phyloP scores from a whole-genome alignment of 169 alveolate species.

The Plasmodium gonderi region DNA sequence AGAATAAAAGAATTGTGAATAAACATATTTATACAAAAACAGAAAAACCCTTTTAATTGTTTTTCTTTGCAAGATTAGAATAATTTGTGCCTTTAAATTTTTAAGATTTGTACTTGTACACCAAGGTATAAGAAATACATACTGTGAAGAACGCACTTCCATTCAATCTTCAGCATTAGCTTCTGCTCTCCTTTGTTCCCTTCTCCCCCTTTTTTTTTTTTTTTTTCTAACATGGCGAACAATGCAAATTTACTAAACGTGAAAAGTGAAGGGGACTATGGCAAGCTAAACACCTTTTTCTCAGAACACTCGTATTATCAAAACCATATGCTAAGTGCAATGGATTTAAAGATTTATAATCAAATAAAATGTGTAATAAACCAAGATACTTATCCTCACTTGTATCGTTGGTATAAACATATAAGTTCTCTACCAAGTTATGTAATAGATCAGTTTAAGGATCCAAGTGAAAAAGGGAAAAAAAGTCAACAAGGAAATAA shows the following conservation, averaged over 20 bases:
- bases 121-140: too few species aligned
- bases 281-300: constrained; percentile 35
- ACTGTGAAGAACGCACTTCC: too few species aligned
- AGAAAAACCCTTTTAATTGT: too few species aligned
- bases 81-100: too few species aligned
- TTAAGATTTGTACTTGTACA: too few species aligned
- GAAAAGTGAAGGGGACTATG: constrained; percentile 58
- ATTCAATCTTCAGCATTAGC: neutral
- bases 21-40: neutral
- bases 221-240: constrained; percentile 21
- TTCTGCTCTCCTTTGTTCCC: neutral
- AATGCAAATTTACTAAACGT: constrained; percentile 63
- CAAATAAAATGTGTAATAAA: constrained; percentile 34
- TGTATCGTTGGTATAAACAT: constrained; percentile 69
- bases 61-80: too few species aligned
- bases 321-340: constrained; percentile 35
- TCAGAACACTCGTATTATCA: constrained; percentile 38
- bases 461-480: constrained; percentile 15
- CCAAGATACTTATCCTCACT: constrained; percentile 58
- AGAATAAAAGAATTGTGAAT: too few species aligned
- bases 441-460: constrained; percentile 31
- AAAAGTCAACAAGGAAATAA: constrained; percentile 1
- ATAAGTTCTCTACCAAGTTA: constrained; percentile 15
- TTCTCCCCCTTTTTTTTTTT: neutral
- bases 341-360: constrained; percentile 43